Evolutionary conservation across 2,329 filamentous ascomycete genomes (phyloP), one percentile per base, ranked within the genome.

Genomic region (Metarhizium robertsii): DNA sequence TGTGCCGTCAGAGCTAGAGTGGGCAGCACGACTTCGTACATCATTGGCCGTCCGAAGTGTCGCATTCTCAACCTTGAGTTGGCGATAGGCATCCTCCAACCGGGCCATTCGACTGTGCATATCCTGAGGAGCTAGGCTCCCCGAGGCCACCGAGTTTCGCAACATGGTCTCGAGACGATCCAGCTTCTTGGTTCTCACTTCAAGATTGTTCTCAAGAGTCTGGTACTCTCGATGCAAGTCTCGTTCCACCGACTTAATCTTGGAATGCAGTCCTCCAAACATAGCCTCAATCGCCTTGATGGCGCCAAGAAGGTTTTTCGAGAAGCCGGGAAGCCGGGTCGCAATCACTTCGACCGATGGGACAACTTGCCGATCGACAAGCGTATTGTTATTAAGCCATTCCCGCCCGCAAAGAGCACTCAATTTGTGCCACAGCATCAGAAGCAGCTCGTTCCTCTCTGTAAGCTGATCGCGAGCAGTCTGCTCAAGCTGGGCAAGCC

Each of bases 161-260:
- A 94, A 84, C 46, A 90, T 80, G 16, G 85, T 83, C 71, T 99
- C 94, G 1, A 99, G 78, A 2, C 88, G 83, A 61, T 97, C 92
- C 34, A 99, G 81, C 62, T 90, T 90, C 74, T 95, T 94, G 57
- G 86, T 80, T 16, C 91, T 85, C 30, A 84, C 73, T 54, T 94
- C 89, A 32, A 96, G 82, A 42, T 85, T 88, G 62, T 84, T 85
- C 69, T 96, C 91, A 1, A 99, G 78, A 0, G 80, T 83, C 65
- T 95, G 88, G 65, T 96, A 97, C 65, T 97, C 92, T 59, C 90
- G 89, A 74, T 86, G 87, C n/a, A 97, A 74, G 58, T 95, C 89
- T 51, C 88, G 85, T 69, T 99, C 94, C n/a, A 96, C 85, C 6
- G 79, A 77, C 64, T 89, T 88, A 66, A 96, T 89, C 57, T 90